These are phyloP conservation scores for Blepharisma undulans DNA, from an alignment of 169 alveolate genomes.

Conservation along the genomic window DNA sequence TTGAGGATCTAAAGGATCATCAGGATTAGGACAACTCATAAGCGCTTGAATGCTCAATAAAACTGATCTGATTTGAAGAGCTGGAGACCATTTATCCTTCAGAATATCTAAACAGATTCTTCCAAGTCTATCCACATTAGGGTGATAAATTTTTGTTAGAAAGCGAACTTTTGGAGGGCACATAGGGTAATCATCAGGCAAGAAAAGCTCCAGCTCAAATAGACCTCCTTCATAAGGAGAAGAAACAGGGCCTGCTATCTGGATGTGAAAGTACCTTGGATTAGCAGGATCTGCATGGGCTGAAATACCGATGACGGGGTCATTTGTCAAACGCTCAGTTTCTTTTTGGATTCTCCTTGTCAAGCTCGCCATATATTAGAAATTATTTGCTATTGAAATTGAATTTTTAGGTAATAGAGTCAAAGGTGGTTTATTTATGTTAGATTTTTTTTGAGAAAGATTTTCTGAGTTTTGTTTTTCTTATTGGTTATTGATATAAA, in stretches of 20 bases:
- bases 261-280: slow-evolving; percentile 93
- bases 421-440: background rate
- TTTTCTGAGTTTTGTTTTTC: background rate
- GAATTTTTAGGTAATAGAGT: background rate
- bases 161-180: slow-evolving; percentile 98
- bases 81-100: slow-evolving; percentile 99
- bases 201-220: slow-evolving; percentile 93
- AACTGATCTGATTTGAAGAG: slow-evolving; percentile 96
- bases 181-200: slow-evolving; percentile 99
- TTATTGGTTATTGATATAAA: background rate
- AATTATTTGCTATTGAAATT: slow-evolving; percentile 52
- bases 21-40: slow-evolving; percentile 98
- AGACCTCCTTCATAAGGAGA: slow-evolving; percentile 96
- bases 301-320: slow-evolving; percentile 92
- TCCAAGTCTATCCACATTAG: slow-evolving; percentile 98
- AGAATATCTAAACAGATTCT: slow-evolving; percentile 97
- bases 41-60: slow-evolving; percentile 96
- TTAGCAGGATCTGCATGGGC: slow-evolving; percentile 93
- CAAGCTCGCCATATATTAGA: slow-evolving; percentile 23
- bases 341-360: slow-evolving; percentile 25
- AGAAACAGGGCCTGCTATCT: slow-evolving; percentile 96
- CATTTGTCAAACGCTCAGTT: slow-evolving; percentile 27
- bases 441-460: background rate
- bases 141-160: slow-evolving; percentile 97
- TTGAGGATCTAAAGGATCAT: slow-evolving; percentile 95